Evolutionary conservation across 768 basidiomycete species (phyloP).

Genomic region (Baorangia bicolor): DNA sequence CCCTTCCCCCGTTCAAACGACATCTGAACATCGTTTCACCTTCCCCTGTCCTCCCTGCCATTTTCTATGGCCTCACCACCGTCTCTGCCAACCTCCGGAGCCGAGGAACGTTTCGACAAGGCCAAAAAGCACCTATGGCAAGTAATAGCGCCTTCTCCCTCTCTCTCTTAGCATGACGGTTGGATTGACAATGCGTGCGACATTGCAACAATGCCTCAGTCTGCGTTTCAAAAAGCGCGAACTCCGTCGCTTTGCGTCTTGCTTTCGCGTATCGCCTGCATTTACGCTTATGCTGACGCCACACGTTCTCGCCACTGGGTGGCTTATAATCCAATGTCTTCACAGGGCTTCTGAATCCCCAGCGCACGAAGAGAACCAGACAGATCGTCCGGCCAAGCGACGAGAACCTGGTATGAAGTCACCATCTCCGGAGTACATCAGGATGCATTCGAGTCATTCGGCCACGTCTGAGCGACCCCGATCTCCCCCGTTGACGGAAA

Average conservation of each 20-base stretch:
- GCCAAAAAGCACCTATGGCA: conserved; percentile 37
- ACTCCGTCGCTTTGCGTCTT: conserved; percentile 13
- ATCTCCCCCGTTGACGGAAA: conserved; percentile 21
- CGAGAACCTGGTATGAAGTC: conserved; percentile 16
- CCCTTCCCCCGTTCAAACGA: conserved; percentile 23
- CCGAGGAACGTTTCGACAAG: conserved; percentile 36
- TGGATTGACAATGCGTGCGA: conserved; percentile 10
- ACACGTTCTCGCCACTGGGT: conserved; percentile 24
- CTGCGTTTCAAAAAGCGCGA: conserved; percentile 11
- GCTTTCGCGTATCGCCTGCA: conserved; percentile 23
- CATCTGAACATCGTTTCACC: conserved; percentile 25
- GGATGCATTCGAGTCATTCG: conserved; percentile 21
- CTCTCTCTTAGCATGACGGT: conserved; percentile 4
- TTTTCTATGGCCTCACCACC: conserved; percentile 26
- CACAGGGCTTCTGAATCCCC: conserved; percentile 34
- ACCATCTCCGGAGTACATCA: conserved; percentile 22
- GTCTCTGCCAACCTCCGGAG: conserved; percentile 14
- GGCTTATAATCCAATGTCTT: conserved; percentile 19
- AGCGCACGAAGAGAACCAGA: conserved; percentile 18
- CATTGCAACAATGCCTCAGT: conserved; percentile 11
- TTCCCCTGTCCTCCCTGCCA: conserved; percentile 20
- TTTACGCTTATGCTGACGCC: conserved; percentile 31
- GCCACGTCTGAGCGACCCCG: conserved; percentile 15
- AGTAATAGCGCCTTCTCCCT: conserved; percentile 17
- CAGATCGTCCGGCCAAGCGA: conserved; percentile 13